Evolutionary conservation across 495 filamentous ascomycete species (phyloP), one percentile per base, ranked within the genome.

Genomic region (Haplographium delicatum): DNA sequence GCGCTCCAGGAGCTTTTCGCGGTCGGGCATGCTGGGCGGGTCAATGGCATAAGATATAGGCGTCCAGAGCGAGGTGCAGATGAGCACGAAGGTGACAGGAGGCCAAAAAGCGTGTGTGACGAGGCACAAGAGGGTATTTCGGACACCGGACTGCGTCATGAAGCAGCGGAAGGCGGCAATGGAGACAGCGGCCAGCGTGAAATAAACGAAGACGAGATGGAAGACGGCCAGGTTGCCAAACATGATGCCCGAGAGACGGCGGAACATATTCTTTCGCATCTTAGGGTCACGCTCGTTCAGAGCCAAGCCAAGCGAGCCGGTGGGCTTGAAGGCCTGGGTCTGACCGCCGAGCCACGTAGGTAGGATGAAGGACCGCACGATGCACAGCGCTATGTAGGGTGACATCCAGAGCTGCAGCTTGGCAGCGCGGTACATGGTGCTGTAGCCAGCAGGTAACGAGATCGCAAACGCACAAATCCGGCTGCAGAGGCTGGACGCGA

Each of bases 21-120:
- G 68, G 18, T 69, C 62, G 0, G 69, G 69, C 57, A 71, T 61
- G 7, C 50, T 56, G 0, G 71, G 71, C 1, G 71, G 71, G 23
- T 66, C 54, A 19, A 74, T 70, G 5, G 68, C 65, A 44, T 74
- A 74, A 4, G 64, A 57, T 20, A 74, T 56, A 0, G 71, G 71
- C 0, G 68, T 69, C 47, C 51, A 52, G 37, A 51, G 44, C 20
- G 53, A 51, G 58, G 61, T 66, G 35, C 66, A 56, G 11, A 67
- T 65, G 26, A 64, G 64, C 30, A 72, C 50, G 50, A 65, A 72
- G 1, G 65, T 64, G 10, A 66, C 30, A 0, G 71, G 71, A 1
- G 71, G 71, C 71, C 70, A 73, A 62, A 67, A 71, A 13, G 68
- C 68, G 57, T 74, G 68, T 1, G 70, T 72, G 41, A 74, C 63